Base-by-base conservation (phyloP, 2,329 filamentous ascomycete genomes). In the Simplicillium aogashimaense region DNA sequence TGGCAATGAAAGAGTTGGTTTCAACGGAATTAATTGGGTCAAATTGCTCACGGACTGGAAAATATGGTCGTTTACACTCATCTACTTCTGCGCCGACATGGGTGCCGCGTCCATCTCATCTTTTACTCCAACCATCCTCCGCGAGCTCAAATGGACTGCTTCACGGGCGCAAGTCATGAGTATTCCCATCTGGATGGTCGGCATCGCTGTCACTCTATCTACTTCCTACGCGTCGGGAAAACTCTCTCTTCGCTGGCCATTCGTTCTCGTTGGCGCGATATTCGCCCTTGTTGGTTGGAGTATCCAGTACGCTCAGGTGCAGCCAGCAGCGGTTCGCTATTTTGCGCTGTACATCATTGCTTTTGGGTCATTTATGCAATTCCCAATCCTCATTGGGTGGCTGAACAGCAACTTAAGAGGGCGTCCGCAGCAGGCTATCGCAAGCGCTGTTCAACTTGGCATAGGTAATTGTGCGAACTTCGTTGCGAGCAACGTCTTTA, bases 41-140 rank as follows among this genome's bases (percentile, higher is more conserved):
- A 55, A 60, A 20, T 67, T 70, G 6, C 44, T 59, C 33, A 46
- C 47, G 10, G 53, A 59, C 45, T 51, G 53, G 46, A 52, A 41
- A 45, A 47, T 15, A 39, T 52, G 66, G 36, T 66, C 67, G 1
- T 70, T 65, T 45, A 53, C 63, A 3, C 61, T 72, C 39, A 60
- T 69, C 13, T 45, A 67, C 6, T 65, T 69, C 10, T 72, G 70
- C 50, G 69, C 71, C 59, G 45, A 53, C 41, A 47, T 52, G 17
- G 69, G 69, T 17, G 66, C 65, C 7, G 66, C 63, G 43, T 65
- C 65, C 3, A 49, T 69, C n/a, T 67, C 63, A 7, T 70, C 70
- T 53, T 72, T 71, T 49, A 70, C 69, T 44, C 68, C 68, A 0
- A 70, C 67, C 1, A 58, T 71, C 29, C 64, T 70, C 35, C 52